phyloP scores from a whole-genome alignment of 1,284 basidiomycete genomes.

The Ceratobasidium sp. region DNA sequence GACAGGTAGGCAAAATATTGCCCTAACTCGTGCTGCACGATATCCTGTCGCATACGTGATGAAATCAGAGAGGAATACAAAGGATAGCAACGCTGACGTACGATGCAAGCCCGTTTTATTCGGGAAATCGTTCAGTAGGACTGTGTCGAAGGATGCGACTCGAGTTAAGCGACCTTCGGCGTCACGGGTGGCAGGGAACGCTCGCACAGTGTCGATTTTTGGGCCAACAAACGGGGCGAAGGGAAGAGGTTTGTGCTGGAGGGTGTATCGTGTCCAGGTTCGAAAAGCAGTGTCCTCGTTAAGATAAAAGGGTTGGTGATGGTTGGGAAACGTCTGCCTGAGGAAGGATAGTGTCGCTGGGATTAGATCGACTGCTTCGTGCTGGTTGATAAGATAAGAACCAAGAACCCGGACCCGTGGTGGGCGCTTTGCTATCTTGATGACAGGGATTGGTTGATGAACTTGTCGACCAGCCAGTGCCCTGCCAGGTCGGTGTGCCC shows the following conservation, averaged over 20 bases:
- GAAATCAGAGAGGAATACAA: too few relatives aligned
- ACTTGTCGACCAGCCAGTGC: too few relatives aligned
- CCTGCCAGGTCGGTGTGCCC: too few relatives aligned
- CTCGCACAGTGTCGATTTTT: not conserved
- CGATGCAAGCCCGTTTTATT: not conserved
- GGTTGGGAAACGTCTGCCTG: not conserved
- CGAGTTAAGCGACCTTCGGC: not conserved
- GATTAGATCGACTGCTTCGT: not conserved
- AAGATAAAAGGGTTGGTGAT: not conserved
- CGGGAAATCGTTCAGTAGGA: not conserved
- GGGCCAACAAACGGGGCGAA: not conserved
- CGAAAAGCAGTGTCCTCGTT: not conserved
- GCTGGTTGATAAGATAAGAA: not conserved
- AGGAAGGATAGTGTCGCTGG: not conserved
- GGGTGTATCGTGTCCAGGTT: not conserved
- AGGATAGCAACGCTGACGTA: not conserved
- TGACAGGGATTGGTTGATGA: not conserved
- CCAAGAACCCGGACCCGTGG: not conserved
- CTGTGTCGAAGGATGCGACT: not conserved
- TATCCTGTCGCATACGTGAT: constrained; percentile 1
- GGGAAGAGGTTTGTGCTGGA: constrained; percentile 1
- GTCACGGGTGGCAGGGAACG: not conserved
- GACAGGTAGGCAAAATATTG: constrained; percentile 11
- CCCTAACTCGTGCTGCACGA: constrained; percentile 6
- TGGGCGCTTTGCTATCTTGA: not conserved